Conservation (phyloP, 371 early-diverging fungal genomes). For the Lichtheimia ornata region DNA sequence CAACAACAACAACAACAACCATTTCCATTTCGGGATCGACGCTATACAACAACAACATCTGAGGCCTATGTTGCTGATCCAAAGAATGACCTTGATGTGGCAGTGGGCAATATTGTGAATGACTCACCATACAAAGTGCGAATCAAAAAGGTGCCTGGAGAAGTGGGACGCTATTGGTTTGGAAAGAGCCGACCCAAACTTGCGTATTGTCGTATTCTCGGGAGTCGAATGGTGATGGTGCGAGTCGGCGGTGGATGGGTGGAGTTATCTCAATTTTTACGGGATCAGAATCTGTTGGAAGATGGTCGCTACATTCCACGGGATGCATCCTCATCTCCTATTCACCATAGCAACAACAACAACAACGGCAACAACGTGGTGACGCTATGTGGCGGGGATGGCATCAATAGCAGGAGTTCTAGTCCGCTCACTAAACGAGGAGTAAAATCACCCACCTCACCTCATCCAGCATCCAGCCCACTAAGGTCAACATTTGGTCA, state of each 20-base stretch:
- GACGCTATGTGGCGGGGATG: slow-evolving; percentile 19
- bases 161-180: slow-evolving; percentile 74
- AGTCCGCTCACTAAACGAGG: slow-evolving; percentile 22
- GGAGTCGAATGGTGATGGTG: slow-evolving; percentile 75
- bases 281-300: slow-evolving; percentile 48
- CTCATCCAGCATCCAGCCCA: slow-evolving; percentile 22
- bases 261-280: slow-evolving; percentile 60
- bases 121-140: slow-evolving; percentile 45
- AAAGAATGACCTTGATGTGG: slow-evolving; percentile 70
- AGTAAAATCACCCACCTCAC: slow-evolving; percentile 36
- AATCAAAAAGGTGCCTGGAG: slow-evolving; percentile 56
- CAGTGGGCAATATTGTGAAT: slow-evolving; percentile 71
- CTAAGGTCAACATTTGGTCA: slow-evolving; percentile 21
- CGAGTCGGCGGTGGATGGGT: slow-evolving; percentile 83
- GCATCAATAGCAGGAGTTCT: slow-evolving; percentile 6
- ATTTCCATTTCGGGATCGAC: neutral
- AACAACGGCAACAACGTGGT: slow-evolving; percentile 21
- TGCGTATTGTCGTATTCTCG: slow-evolving; percentile 71
- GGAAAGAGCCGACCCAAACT: slow-evolving; percentile 71
- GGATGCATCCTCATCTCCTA: slow-evolving; percentile 53
- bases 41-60: neutral
- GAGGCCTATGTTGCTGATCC: slow-evolving; percentile 64
- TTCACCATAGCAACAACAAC: slow-evolving; percentile 55
- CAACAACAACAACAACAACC: neutral
- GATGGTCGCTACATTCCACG: slow-evolving; percentile 49